These are phyloP conservation scores for Knufia petricola DNA, from an alignment of 2,329 filamentous ascomycete genomes.

Conservation along the genomic window DNA sequence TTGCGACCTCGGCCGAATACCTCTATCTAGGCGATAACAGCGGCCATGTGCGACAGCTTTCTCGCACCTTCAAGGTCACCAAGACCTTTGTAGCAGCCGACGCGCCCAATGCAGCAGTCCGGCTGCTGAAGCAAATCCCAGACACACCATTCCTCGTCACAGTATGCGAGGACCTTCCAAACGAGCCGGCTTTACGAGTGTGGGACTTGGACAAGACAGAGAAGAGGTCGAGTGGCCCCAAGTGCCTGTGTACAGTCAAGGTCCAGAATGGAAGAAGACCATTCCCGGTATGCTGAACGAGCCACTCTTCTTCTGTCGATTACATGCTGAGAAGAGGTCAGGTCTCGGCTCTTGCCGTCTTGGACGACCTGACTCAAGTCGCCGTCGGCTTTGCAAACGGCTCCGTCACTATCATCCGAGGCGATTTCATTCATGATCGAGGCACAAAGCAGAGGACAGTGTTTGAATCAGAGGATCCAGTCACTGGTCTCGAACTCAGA, in stretches of 20 bases:
- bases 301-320: not conserved
- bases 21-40: conserved; percentile 80
- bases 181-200: conserved; percentile 85
- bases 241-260: conserved; percentile 73
- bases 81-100: conserved; percentile 83
- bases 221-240: conserved; percentile 84
- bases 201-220: conserved; percentile 92
- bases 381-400: conserved; percentile 95
- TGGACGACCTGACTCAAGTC: conserved; percentile 82
- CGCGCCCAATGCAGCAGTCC: conserved; percentile 54
- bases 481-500: conserved; percentile 79
- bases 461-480: conserved; percentile 91
- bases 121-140: conserved; percentile 84
- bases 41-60: conserved; percentile 80
- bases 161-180: conserved; percentile 68
- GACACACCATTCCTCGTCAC: conserved; percentile 81
- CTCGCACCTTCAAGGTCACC: conserved; percentile 75
- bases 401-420: conserved; percentile 82
- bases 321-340: conserved; percentile 26
- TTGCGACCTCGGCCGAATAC: conserved; percentile 79
- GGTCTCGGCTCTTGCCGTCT: conserved; percentile 80
- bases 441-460: conserved; percentile 90
- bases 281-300: conserved; percentile 59
- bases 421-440: conserved; percentile 89
- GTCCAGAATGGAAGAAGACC: conserved; percentile 86